Evolutionary conservation across 768 basidiomycete species (phyloP), one percentile per base, ranked within the genome.

Genomic region (Russula dissimulans): DNA sequence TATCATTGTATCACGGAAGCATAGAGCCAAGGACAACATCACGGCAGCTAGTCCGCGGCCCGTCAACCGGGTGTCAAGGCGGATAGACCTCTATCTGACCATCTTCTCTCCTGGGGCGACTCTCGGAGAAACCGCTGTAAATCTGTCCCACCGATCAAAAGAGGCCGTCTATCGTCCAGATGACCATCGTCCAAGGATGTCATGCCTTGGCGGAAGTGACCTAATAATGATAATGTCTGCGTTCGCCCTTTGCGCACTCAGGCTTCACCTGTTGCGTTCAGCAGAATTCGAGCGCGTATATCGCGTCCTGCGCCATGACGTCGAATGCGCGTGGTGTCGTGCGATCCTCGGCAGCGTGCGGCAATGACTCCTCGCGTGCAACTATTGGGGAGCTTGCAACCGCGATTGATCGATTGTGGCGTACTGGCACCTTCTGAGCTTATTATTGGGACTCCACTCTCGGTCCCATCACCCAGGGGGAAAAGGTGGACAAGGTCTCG

Each of bases 371-470:
- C 14, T 56, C 42, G n/a, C 53, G 34, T 31, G 22, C n/a, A 34
- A 15, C 17, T 38, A 17, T n/a, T 44, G 32, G 42, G 22, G 34
- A 36, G 8, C 32, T 54, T 31, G 54, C 47, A 26, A 50, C 46
- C 42, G 36, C 18, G 29, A 18, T 60, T 56, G 31, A 61, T 61
- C 60, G 60, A 61, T 61, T 61, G 60, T 61, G 60, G 60, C 60
- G 60, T 36, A 45, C 31, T 12, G 11, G 3, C 44, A 45, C 34
- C 49, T 58, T 51, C 41, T n/a, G 34, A 51, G 42, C 11, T n/a
- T 44, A 44, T 38, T 58, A 26, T 26, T 43, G 54, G 38, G n/a
- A 26, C 29, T n/a, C 47, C 34, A 22, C 41, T 38, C 47, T 31
- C 18, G 32, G 42, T 51, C 18, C 34, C 18, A 44, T 34, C 36